These are phyloP conservation scores for Antitrichia curtipendula DNA, from an alignment of 225 moss, liverwort and hornwort genomes.

Conservation along the genomic window DNA sequence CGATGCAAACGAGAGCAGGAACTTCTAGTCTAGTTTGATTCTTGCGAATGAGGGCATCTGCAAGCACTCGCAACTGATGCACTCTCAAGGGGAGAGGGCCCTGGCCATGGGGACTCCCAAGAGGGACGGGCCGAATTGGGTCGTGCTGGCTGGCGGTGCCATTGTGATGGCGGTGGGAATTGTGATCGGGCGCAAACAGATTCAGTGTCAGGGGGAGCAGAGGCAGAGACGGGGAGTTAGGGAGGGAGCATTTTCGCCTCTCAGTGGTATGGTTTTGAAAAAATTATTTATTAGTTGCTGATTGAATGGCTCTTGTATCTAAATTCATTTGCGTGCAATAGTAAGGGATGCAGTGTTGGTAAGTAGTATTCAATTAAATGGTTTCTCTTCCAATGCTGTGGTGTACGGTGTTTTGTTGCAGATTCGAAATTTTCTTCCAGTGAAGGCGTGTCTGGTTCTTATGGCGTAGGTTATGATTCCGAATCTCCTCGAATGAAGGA, in stretches of 20 bases:
- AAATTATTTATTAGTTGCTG: neutral
- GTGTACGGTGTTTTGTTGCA: neutral
- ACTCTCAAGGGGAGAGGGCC: neutral
- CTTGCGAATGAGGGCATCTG: neutral
- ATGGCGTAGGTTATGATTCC: neutral
- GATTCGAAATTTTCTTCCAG: neutral
- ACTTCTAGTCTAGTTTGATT: neutral
- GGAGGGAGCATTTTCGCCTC: neutral
- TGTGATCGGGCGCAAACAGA: constrained; percentile 21
- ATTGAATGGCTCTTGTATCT: neutral
- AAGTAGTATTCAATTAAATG: neutral
- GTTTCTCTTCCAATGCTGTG: neutral
- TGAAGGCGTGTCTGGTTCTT: neutral
- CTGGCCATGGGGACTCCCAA: neutral
- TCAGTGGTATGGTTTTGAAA: neutral
- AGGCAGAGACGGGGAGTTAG: neutral
- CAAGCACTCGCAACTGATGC: neutral
- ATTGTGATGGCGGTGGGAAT: constrained; percentile 28
- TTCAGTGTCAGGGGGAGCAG: neutral
- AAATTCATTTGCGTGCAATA: neutral
- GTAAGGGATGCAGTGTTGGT: neutral
- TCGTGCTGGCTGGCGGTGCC: constrained; percentile 19
- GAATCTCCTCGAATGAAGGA: constrained; percentile 8
- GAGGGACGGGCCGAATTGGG: constrained; percentile 19
- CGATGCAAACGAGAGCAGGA: neutral